Conservation (phyloP, 2,329 filamentous ascomycete species). For the Sporothrix variecibatus region DNA sequence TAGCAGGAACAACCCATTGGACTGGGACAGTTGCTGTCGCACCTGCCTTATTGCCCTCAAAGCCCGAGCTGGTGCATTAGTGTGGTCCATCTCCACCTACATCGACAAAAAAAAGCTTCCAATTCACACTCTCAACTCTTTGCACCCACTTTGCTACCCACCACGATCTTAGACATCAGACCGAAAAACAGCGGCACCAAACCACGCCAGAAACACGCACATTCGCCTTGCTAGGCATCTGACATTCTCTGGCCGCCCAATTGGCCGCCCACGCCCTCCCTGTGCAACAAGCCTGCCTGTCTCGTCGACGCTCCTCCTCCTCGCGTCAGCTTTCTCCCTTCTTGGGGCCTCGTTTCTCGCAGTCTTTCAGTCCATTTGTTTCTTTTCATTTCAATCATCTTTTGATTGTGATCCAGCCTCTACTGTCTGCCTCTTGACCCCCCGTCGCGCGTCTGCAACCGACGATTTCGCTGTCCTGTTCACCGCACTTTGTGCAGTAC, state of each 20-base stretch:
- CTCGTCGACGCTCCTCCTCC: conserved; percentile 18
- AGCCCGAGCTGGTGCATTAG: not conserved
- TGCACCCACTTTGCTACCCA: not conserved
- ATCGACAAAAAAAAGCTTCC: conserved; percentile 4
- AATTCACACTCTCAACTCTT: not conserved
- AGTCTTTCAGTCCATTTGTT: no score
- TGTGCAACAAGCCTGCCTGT: not conserved
- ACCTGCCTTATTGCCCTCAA: not conserved
- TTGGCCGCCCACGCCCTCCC: not conserved
- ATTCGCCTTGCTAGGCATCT: not conserved
- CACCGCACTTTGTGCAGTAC: not conserved
- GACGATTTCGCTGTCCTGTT: not conserved
- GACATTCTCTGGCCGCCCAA: not conserved
- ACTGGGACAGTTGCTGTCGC: not conserved
- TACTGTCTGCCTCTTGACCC: not conserved
- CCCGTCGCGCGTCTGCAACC: not conserved
- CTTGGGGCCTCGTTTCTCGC: not conserved
- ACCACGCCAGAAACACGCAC: not conserved
- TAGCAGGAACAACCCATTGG: conserved; percentile 2
- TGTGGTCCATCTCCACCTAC: not conserved
- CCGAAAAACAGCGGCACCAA: not conserved
- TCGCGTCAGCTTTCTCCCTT: conserved; percentile 1
- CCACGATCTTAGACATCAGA: conserved; percentile 4
- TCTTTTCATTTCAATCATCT: not conserved
- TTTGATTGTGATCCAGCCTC: no score